phyloP scores from a whole-genome alignment of 805 yeast species.

The Saccharomycopsis vini region DNA sequence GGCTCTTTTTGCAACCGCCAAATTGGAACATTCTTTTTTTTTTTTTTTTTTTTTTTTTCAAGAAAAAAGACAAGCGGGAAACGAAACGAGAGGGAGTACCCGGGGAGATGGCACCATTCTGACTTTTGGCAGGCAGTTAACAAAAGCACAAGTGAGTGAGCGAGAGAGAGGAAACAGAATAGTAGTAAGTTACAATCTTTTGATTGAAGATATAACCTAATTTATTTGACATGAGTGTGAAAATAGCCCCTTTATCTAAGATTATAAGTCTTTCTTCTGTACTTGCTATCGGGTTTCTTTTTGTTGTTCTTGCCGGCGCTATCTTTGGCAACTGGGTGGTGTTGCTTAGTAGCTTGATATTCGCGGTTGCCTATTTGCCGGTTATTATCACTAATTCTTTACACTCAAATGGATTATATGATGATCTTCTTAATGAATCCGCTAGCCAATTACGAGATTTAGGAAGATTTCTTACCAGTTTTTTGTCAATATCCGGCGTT shows the following conservation, averaged over 20 bases:
- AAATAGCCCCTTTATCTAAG: constrained; percentile 10
- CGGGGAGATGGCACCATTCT: no score
- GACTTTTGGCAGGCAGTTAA: no score
- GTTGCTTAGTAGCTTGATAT: constrained; percentile 7
- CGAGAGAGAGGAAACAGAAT: no score
- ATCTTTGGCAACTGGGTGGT: constrained; percentile 18
- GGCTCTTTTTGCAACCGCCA: no score
- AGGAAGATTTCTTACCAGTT: constrained; percentile 12
- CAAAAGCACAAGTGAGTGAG: no score
- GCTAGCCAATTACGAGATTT: constrained; percentile 11
- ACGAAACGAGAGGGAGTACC: no score
- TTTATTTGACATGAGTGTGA: not conserved
- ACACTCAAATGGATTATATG: constrained; percentile 13
- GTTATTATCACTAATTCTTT: constrained; percentile 9
- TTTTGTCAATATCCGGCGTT: constrained; percentile 13
- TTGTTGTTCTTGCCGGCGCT: constrained; percentile 17
- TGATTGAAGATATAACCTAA: no score
- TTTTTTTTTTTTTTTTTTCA: no score
- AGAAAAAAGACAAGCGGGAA: no score
- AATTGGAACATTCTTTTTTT: no score
- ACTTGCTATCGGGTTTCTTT: constrained; percentile 16
- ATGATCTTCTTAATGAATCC: constrained; percentile 16
- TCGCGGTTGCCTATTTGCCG: constrained; percentile 15
- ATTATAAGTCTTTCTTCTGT: constrained; percentile 16
- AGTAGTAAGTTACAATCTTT: no score